phyloP scores from a whole-genome alignment of 768 basidiomycete species.

The Suillus spraguei region DNA sequence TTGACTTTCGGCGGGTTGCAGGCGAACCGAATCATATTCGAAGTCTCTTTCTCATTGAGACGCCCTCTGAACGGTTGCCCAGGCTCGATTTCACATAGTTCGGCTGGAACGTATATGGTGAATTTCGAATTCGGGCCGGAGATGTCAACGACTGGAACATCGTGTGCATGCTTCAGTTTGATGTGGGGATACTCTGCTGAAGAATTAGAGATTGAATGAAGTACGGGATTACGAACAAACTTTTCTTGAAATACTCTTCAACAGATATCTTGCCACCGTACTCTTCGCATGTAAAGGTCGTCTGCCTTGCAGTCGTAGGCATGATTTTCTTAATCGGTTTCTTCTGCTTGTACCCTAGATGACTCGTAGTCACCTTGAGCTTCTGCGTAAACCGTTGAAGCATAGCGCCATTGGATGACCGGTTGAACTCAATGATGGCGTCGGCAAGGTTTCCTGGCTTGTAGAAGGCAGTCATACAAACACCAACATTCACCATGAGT shows the following conservation, averaged over 20 bases:
- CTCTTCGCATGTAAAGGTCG: slow-evolving; percentile 62
- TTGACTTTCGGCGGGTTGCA: slow-evolving; percentile 65
- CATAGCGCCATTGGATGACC: slow-evolving; percentile 42
- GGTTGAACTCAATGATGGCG: slow-evolving; percentile 51
- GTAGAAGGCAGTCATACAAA: slow-evolving; percentile 58
- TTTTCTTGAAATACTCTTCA: slow-evolving; percentile 61
- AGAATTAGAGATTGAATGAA: slow-evolving; percentile 17
- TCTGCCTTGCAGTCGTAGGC: slow-evolving; percentile 42
- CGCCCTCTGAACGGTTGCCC: slow-evolving; percentile 64
- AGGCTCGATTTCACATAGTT: slow-evolving; percentile 65
- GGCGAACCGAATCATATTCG: slow-evolving; percentile 70
- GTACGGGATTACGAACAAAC: slow-evolving; percentile 41
- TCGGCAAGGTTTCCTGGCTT: slow-evolving; percentile 64
- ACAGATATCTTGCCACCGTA: slow-evolving; percentile 57
- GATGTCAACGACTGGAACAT: slow-evolving; percentile 62
- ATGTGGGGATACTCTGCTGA: slow-evolving; percentile 59
- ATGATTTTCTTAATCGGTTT: slow-evolving; percentile 49
- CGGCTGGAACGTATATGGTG: slow-evolving; percentile 58
- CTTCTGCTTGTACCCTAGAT: slow-evolving; percentile 54
- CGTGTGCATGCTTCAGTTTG: slow-evolving; percentile 44
- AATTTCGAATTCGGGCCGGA: slow-evolving; percentile 32
- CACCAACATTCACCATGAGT: slow-evolving; percentile 56
- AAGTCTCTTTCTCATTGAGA: slow-evolving; percentile 61
- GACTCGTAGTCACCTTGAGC: slow-evolving; percentile 57
- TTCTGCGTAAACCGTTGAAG: slow-evolving; percentile 51